These are phyloP conservation scores for Cladorrhinum sp. DNA, from an alignment of 2,329 filamentous ascomycete species.

Conservation along the genomic window DNA sequence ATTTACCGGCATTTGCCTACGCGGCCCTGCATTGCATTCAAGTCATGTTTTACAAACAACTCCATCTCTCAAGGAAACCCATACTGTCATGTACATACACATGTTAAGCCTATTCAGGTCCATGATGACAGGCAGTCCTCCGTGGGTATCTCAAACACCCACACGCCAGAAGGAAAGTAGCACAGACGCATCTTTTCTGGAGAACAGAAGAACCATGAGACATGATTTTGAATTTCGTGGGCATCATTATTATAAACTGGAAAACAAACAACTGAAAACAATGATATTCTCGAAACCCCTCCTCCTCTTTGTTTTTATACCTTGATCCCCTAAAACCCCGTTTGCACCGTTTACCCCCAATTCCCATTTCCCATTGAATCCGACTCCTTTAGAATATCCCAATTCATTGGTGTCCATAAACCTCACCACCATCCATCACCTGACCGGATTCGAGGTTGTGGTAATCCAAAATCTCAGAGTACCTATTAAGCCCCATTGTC, in stretches of 20 bases:
- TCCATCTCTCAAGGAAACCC: too few relatives aligned
- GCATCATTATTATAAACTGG: neutral
- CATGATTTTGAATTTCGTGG: neutral
- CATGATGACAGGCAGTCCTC: too few relatives aligned
- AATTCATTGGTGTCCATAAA: neutral
- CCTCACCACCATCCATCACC: conserved; percentile 35
- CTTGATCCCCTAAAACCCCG: neutral
- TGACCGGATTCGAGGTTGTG: conserved; percentile 75
- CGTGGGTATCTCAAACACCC: too few relatives aligned
- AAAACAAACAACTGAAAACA: neutral
- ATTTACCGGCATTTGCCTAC: neutral
- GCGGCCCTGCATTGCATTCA: neutral
- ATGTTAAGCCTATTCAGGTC: too few relatives aligned
- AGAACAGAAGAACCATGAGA: neutral
- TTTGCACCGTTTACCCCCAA: neutral
- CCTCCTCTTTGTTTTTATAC: neutral
- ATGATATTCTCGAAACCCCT: neutral
- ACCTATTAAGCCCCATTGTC: conserved; percentile 56
- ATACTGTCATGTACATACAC: too few relatives aligned
- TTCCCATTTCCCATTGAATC: neutral
- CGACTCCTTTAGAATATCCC: neutral
- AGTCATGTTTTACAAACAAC: neutral
- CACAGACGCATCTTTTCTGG: too few relatives aligned
- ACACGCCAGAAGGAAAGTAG: too few relatives aligned
- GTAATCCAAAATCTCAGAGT: conserved; percentile 97